phyloP scores from a whole-genome alignment of 495 filamentous ascomycete genomes.

The Talaromyces nanjingensis region DNA sequence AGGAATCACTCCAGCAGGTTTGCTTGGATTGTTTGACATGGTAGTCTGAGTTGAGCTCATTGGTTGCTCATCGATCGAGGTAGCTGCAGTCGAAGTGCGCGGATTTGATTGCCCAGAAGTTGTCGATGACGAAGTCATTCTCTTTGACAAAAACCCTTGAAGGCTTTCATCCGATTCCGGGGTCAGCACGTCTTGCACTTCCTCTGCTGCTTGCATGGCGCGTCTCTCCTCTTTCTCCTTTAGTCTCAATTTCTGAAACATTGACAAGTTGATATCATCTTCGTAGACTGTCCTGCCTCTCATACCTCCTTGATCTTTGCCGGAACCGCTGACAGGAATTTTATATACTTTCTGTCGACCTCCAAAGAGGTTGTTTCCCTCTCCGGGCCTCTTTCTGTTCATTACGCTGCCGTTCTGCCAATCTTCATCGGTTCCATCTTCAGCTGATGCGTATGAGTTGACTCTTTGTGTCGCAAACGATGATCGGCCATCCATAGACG shows the following conservation, averaged over 20 bases:
- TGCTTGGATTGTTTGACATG: constrained; percentile 3
- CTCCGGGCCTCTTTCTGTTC: constrained; percentile 72
- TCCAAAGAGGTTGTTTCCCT: constrained; percentile 93
- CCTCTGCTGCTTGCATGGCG: constrained; percentile 23
- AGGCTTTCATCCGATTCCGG: constrained; percentile 51
- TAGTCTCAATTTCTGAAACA: constrained; percentile 67
- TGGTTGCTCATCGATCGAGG: constrained; percentile 76
- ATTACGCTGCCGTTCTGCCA: constrained; percentile 63
- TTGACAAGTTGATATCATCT: constrained; percentile 71
- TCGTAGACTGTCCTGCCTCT: constrained; percentile 72
- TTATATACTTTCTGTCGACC: constrained; percentile 95
- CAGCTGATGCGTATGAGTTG: constrained; percentile 48
- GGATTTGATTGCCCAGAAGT: constrained; percentile 64
- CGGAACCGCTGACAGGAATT: constrained; percentile 54
- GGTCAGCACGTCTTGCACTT: constrained; percentile 13
- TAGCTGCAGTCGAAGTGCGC: constrained; percentile 82
- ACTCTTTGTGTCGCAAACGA: constrained; percentile 45
- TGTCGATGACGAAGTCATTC: constrained; percentile 83
- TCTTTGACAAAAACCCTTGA: constrained; percentile 61
- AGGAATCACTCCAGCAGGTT: constrained; percentile 9
- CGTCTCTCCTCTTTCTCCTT: constrained; percentile 48
- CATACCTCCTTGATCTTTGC: constrained; percentile 39
- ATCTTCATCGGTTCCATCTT: constrained; percentile 67
- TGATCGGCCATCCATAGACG: constrained; percentile 64
- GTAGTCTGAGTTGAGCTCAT: constrained; percentile 25